Percentiles rank a stretch among this genome's conserved stretches.
These are phyloP conservation scores for Tuber borchii DNA, from an alignment of 495 filamentous ascomycete species.

Conservation along the genomic window DNA sequence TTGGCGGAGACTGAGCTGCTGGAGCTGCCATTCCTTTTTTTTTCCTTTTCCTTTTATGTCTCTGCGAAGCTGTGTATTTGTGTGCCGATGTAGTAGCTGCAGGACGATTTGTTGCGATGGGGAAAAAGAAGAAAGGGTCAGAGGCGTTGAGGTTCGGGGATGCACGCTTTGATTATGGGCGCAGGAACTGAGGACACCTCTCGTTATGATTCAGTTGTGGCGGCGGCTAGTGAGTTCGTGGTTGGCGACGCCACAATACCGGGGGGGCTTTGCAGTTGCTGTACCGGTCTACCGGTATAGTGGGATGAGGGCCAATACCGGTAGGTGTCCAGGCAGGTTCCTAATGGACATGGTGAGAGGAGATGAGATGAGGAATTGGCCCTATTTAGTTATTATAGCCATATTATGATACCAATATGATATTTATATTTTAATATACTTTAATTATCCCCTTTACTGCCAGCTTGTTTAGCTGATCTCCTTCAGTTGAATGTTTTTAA, in stretches of 20 bases:
- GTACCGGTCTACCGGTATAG: too few species aligned
- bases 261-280: not conserved
- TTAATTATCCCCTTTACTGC: not conserved
- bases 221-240: not conserved
- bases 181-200: constrained; percentile 2
- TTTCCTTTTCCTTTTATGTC: not conserved
- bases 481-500: not conserved
- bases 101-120: not conserved
- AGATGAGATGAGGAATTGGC: not conserved
- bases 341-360: not conserved
- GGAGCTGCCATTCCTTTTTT: constrained; percentile 18
- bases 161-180: not conserved
- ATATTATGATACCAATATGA: too few species aligned
- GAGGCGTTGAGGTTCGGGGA: not conserved
- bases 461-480: not conserved
- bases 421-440: not conserved
- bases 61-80: not conserved
- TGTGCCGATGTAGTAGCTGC: not conserved
- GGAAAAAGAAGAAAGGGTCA: not conserved
- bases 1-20: constrained; percentile 35
- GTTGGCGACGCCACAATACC: not conserved
- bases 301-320: too few species aligned
- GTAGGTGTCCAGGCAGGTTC: not conserved
- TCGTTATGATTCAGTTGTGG: constrained; percentile 1
- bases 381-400: not conserved